Percentiles rank a stretch among this genome's conserved stretches.
These are phyloP conservation scores for Galerina sulciceps DNA, from an alignment of 768 basidiomycete species.

Conservation along the genomic window DNA sequence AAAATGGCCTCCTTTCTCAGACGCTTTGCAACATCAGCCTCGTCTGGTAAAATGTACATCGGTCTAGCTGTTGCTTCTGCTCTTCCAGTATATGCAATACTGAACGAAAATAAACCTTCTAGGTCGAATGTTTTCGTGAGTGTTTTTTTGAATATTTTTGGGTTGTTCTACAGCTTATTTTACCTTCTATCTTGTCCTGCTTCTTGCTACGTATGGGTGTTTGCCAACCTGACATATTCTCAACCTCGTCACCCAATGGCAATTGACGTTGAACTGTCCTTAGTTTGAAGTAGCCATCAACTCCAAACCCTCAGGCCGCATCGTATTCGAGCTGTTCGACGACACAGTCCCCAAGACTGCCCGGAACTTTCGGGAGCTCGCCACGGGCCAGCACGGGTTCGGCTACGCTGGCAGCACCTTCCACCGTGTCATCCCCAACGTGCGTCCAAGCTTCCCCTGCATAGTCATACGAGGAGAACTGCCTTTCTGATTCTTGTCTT, in stretches of 20 bases:
- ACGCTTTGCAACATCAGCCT: slow-evolving; percentile 53
- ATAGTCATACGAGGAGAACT: not conserved
- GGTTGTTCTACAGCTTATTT: not conserved
- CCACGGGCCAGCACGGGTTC: slow-evolving; percentile 67
- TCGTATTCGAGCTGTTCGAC: slow-evolving; percentile 86
- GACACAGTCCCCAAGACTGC: slow-evolving; percentile 82
- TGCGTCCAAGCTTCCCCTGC: slow-evolving; percentile 31
- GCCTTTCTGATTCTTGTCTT: not conserved
- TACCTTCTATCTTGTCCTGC: too few relatives aligned
- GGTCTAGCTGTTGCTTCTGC: slow-evolving; percentile 32
- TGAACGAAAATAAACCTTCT: slow-evolving; percentile 28
- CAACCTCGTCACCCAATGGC: not conserved
- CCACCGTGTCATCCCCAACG: slow-evolving; percentile 75
- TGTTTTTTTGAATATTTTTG: not conserved
- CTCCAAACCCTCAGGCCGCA: slow-evolving; percentile 62
- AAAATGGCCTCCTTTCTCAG: slow-evolving; percentile 56
- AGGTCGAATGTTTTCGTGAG: slow-evolving; percentile 46
- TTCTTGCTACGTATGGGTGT: not conserved
- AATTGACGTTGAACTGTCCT: not conserved
- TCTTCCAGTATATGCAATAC: slow-evolving; percentile 32
- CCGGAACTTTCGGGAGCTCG: slow-evolving; percentile 81
- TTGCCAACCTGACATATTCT: not conserved
- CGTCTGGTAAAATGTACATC: slow-evolving; percentile 41
- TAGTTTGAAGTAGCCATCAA: slow-evolving; percentile 74
- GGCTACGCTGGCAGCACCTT: slow-evolving; percentile 74